A percentile compares a stretch with the other conserved stretches of the same genome.
These are phyloP conservation scores for Crithidia expoeki DNA, from an alignment of 208 protist species.

Conservation along the genomic window DNA sequence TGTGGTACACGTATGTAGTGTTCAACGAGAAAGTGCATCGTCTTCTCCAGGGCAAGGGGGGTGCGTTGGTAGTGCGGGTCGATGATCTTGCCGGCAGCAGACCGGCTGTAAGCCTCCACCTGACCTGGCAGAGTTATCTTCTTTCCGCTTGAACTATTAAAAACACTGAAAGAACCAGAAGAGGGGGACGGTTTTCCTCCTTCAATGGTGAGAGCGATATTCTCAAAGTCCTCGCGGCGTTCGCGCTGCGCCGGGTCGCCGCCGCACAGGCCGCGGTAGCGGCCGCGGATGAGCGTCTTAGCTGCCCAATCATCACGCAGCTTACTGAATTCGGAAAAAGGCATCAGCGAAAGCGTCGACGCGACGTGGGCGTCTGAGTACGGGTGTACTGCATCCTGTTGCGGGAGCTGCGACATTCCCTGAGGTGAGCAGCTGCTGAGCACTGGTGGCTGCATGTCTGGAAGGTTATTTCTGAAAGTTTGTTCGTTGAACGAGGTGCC, in stretches of 20 bases:
- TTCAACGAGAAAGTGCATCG: conserved; percentile 88
- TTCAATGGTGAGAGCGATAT: conserved; percentile 10
- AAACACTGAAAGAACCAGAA: background rate
- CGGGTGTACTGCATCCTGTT: background rate
- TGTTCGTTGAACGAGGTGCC: too few relatives aligned
- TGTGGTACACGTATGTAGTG: conserved; percentile 79
- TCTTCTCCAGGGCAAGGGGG: conserved; percentile 76
- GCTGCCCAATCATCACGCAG: conserved; percentile 38
- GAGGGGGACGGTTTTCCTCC: background rate
- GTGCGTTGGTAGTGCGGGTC: conserved; percentile 56
- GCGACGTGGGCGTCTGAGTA: conserved; percentile 46
- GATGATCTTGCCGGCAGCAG: conserved; percentile 65
- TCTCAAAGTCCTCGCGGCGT: conserved; percentile 49
- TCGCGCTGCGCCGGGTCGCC: conserved; percentile 51
- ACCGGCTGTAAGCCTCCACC: conserved; percentile 78
- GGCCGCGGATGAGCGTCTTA: conserved; percentile 46
- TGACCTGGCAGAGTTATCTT: conserved; percentile 13
- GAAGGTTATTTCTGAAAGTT: too few relatives aligned
- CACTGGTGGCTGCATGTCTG: background rate
- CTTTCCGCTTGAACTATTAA: background rate
- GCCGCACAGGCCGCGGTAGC: conserved; percentile 58
- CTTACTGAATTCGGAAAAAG: conserved; percentile 55
- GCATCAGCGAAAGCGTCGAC: conserved; percentile 42
- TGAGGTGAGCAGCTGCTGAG: background rate
- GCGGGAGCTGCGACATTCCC: background rate